Evolutionary conservation across 257 asterid genomes (phyloP).

Genomic region (Knoxia roxburghii): DNA sequence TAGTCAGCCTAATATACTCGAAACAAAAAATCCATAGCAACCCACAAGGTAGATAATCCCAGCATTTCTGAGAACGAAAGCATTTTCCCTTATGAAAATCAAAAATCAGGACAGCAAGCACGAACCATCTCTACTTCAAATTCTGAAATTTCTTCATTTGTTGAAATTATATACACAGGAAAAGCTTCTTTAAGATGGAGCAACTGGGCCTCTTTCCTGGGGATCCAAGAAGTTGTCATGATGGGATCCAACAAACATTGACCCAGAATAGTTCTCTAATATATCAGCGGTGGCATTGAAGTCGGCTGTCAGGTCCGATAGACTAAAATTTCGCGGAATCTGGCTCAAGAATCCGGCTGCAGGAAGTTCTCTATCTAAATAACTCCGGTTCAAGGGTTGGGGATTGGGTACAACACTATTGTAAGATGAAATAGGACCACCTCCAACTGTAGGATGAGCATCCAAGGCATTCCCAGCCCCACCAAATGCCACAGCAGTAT

Average conservation of each 20-base stretch:
- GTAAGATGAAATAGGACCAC: conserved; percentile 58
- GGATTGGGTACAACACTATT: conserved; percentile 51
- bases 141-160: too few species aligned
- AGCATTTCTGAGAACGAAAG: too few species aligned
- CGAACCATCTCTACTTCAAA: too few species aligned
- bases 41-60: too few species aligned
- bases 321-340: conserved; percentile 85
- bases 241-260: conserved; percentile 66
- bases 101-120: too few species aligned
- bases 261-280: conserved; percentile 63
- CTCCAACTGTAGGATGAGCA: conserved; percentile 48
- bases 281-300: conserved; percentile 78
- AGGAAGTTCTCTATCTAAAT: conserved; percentile 45
- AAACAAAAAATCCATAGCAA: too few species aligned
- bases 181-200: too few species aligned
- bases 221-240: conserved; percentile 48
- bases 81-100: too few species aligned
- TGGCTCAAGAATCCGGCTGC: conserved; percentile 72
- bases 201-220: conserved; percentile 19
- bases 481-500: conserved; percentile 47
- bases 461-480: conserved; percentile 49
- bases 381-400: conserved; percentile 42
- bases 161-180: too few species aligned
- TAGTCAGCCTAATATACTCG: too few species aligned
- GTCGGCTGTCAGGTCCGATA: conserved; percentile 80